These are phyloP conservation scores for Penicillium turbatum DNA, from an alignment of 495 filamentous ascomycete species.

Conservation along the genomic window DNA sequence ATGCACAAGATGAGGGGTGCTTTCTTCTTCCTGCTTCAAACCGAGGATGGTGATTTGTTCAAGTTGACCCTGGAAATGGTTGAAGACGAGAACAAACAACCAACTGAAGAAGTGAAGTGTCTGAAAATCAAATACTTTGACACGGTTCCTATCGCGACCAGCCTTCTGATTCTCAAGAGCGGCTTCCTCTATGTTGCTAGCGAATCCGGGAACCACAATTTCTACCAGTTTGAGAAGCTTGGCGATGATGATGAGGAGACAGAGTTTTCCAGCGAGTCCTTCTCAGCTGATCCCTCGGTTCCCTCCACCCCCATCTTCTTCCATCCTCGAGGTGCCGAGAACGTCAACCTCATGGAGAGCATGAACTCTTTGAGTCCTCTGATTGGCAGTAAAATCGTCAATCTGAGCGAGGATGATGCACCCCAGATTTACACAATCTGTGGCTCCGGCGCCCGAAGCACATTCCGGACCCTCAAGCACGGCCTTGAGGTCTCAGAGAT, in stretches of 20 bases:
- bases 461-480: conserved; percentile 86
- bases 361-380: conserved; percentile 88
- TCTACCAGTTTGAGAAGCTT: conserved; percentile 96
- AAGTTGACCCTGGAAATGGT: conserved; percentile 91
- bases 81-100: conserved; percentile 71
- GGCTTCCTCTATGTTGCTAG: conserved; percentile 92
- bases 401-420: conserved; percentile 85
- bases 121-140: conserved; percentile 98
- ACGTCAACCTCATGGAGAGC: conserved; percentile 78
- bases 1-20: conserved; percentile 97
- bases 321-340: conserved; percentile 71
- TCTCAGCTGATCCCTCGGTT: conserved; percentile 65
- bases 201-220: conserved; percentile 87
- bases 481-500: conserved; percentile 91
- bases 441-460: conserved; percentile 81
- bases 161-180: conserved; percentile 87
- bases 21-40: conserved; percentile 95
- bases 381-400: conserved; percentile 83
- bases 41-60: conserved; percentile 95
- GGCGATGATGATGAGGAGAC: conserved; percentile 92
- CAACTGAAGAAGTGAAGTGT: conserved; percentile 71
- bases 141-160: conserved; percentile 83
- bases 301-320: conserved; percentile 77
- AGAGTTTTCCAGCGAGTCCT: conserved; percentile 78
- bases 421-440: conserved; percentile 94